These are phyloP conservation scores for Trifolium dubium DNA, from an alignment of 306 rosid genomes.

Conservation along the genomic window DNA sequence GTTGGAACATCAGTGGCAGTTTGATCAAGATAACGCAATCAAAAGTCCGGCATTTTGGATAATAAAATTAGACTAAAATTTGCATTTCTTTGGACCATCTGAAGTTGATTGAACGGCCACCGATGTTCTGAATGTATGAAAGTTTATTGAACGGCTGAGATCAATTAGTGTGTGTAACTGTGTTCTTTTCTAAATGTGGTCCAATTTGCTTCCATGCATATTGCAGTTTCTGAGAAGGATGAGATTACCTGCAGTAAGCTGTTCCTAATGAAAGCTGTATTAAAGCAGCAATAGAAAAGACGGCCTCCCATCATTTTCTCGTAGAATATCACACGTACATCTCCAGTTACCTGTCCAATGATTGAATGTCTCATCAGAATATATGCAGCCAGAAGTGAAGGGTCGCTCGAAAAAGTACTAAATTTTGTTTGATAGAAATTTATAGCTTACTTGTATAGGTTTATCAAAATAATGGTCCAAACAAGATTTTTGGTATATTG, in stretches of 20 bases:
- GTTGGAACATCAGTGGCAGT: too few species aligned
- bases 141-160: not conserved
- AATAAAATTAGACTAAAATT: too few species aligned
- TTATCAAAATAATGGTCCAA: constrained; percentile 81
- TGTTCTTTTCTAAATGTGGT: not conserved
- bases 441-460: constrained; percentile 70
- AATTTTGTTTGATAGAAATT: not conserved
- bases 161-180: not conserved
- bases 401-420: too few species aligned
- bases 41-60: too few species aligned
- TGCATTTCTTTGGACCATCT: too few species aligned
- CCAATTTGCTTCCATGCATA: not conserved
- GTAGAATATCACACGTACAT: constrained; percentile 83
- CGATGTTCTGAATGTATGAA: too few species aligned
- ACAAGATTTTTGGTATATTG: constrained; percentile 71
- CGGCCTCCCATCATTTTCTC: constrained; percentile 93
- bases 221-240: constrained; percentile 24
- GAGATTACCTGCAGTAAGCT: constrained; percentile 78
- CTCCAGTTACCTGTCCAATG: constrained; percentile 75
- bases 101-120: too few species aligned
- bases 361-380: constrained; percentile 26
- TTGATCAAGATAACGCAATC: too few species aligned
- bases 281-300: constrained; percentile 92
- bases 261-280: constrained; percentile 83
- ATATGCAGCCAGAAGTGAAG: constrained; percentile 15